phyloP scores from a whole-genome alignment of 805 yeast species.

The Torulaspora maleeae region DNA sequence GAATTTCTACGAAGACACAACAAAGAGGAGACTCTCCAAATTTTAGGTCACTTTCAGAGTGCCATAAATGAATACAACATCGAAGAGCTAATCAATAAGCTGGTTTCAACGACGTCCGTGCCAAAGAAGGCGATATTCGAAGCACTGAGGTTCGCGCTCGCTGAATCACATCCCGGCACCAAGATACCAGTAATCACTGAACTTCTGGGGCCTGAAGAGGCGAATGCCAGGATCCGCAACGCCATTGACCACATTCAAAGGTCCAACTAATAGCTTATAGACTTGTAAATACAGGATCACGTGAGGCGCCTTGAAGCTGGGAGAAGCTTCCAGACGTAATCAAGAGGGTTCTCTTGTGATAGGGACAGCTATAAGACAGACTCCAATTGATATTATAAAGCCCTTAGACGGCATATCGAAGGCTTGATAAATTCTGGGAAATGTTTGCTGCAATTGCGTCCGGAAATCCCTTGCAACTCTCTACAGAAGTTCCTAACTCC shows the following conservation, averaged over 20 bases:
- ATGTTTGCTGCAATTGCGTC: slow-evolving; percentile 41
- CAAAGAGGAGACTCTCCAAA: slow-evolving; percentile 3
- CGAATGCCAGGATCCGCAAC: slow-evolving; percentile 24
- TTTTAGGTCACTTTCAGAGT: slow-evolving; percentile 19
- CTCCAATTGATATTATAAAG: no score
- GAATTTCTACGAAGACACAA: slow-evolving; percentile 30
- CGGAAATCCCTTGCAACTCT: slow-evolving; percentile 36
- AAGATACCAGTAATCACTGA: slow-evolving; percentile 55
- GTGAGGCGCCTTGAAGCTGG: slow-evolving; percentile 5
- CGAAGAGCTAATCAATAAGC: slow-evolving; percentile 7
- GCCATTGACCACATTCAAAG: slow-evolving; percentile 18
- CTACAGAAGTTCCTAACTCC: slow-evolving; percentile 37
- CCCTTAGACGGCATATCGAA: no score
- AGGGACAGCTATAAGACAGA: neutral
- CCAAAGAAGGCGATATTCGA: slow-evolving; percentile 44
- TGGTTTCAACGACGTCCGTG: slow-evolving; percentile 1
- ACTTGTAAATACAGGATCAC: slow-evolving; percentile 9
- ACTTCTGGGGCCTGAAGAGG: slow-evolving; percentile 47
- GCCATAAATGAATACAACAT: slow-evolving; percentile 8
- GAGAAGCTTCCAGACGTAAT: slow-evolving; percentile 14
- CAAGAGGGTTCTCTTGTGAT: neutral
- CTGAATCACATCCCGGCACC: slow-evolving; percentile 68
- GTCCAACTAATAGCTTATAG: neutral
- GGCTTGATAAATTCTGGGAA: neutral
- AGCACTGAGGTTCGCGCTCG: slow-evolving; percentile 59